Evolutionary conservation across 2,329 filamentous ascomycete genomes (phyloP).

Genomic region (Talaromyces islandicus): DNA sequence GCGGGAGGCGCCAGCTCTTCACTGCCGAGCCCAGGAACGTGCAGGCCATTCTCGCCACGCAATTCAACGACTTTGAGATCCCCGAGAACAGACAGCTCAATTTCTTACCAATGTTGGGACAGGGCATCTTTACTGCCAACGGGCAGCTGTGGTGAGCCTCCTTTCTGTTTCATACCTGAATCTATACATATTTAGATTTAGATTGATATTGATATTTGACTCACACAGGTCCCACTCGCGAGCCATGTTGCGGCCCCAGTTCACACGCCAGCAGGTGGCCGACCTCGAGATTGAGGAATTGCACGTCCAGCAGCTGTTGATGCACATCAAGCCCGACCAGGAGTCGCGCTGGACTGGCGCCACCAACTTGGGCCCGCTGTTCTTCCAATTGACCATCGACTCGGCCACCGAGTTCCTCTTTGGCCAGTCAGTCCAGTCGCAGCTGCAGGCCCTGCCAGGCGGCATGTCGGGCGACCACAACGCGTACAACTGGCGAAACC

Average conservation of each 20-base stretch:
- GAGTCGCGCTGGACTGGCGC: slow-evolving; percentile 43
- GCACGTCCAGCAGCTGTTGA: slow-evolving; percentile 61
- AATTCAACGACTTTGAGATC: slow-evolving; percentile 80
- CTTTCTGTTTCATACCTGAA: slow-evolving; percentile 19
- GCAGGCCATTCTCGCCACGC: slow-evolving; percentile 76
- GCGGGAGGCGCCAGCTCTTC: slow-evolving; percentile 1
- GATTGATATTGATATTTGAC: no score
- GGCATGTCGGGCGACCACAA: slow-evolving; percentile 24
- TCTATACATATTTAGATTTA: no score
- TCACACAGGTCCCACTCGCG: slow-evolving; percentile 73
- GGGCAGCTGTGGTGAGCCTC: slow-evolving; percentile 58
- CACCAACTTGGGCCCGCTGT: slow-evolving; percentile 66
- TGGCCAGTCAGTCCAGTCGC: slow-evolving; percentile 64
- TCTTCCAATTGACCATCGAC: slow-evolving; percentile 82
- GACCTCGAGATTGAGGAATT: slow-evolving; percentile 76
- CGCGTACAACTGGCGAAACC: slow-evolving; percentile 3
- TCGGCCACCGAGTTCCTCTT: slow-evolving; percentile 82
- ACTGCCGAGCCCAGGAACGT: slow-evolving; percentile 55
- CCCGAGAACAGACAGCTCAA: slow-evolving; percentile 66
- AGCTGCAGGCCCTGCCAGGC: slow-evolving; percentile 28
- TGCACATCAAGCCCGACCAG: slow-evolving; percentile 59
- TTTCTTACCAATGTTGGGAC: slow-evolving; percentile 19
- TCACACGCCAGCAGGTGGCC: slow-evolving; percentile 75
- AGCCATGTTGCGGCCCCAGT: slow-evolving; percentile 73
- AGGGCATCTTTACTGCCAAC: slow-evolving; percentile 63